Evolutionary conservation across 208 protist genomes (phyloP).

Genomic region (Crithidia mellificae): DNA sequence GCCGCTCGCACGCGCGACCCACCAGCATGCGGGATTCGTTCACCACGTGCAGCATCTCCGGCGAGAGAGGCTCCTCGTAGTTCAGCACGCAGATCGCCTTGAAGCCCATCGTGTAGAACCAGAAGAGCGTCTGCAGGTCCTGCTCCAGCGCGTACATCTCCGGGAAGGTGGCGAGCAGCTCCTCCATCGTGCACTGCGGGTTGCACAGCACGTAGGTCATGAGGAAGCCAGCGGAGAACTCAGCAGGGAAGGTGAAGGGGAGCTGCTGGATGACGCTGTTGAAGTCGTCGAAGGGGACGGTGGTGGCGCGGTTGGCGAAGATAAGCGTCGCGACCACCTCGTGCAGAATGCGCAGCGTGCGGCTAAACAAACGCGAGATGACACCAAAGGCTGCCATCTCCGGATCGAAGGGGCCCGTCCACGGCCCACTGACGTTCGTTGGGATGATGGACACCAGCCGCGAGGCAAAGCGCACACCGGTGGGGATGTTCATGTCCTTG

Average conservation of each 20-base stretch:
- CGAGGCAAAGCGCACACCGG: slow-evolving; percentile 66
- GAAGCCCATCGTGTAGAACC: slow-evolving; percentile 80
- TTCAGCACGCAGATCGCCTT: slow-evolving; percentile 50
- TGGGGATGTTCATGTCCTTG: slow-evolving; percentile 17
- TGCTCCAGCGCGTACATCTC: slow-evolving; percentile 49
- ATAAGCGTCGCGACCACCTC: slow-evolving; percentile 67
- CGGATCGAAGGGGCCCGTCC: slow-evolving; percentile 78
- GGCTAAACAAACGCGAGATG: slow-evolving; percentile 65
- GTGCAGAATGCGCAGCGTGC: slow-evolving; percentile 72
- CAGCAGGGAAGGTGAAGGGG: slow-evolving; percentile 69
- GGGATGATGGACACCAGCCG: slow-evolving; percentile 84
- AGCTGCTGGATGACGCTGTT: slow-evolving; percentile 49
- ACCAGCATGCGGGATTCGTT: slow-evolving; percentile 43
- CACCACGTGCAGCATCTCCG: slow-evolving; percentile 39
- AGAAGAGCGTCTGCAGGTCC: slow-evolving; percentile 78
- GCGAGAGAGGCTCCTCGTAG: slow-evolving; percentile 30
- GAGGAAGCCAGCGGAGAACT: slow-evolving; percentile 80
- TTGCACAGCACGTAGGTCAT: slow-evolving; percentile 80
- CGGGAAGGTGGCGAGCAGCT: slow-evolving; percentile 62
- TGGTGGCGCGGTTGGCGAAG: slow-evolving; percentile 49
- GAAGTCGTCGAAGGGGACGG: slow-evolving; percentile 59
- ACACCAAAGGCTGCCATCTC: slow-evolving; percentile 86
- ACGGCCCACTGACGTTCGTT: slow-evolving; percentile 60
- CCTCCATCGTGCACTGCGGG: slow-evolving; percentile 48
- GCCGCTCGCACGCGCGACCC: slow-evolving; percentile 35